A percentile compares a stretch with the other conserved stretches of the same genome.
Evolutionary conservation across 257 asterid genomes (phyloP).

Genomic region (Gynochthodes officinalis): DNA sequence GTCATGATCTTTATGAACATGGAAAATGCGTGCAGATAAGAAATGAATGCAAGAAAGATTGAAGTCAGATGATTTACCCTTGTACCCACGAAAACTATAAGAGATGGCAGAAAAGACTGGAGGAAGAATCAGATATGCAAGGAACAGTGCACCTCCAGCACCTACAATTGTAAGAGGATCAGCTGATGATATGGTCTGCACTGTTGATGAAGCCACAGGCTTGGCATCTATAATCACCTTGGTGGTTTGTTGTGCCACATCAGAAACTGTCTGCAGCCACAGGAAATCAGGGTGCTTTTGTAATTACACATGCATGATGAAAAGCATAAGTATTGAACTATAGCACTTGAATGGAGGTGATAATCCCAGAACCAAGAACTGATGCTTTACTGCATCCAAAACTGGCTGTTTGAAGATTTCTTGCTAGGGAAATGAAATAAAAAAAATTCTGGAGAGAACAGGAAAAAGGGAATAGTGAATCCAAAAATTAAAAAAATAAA

Average conservation of each 20-base stretch:
- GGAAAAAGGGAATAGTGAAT: not conserved
- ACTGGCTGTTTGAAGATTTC: not conserved
- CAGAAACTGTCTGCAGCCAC: slow-evolving; percentile 66
- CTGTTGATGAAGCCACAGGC: slow-evolving; percentile 80
- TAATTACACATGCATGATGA: not conserved
- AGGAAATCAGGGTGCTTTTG: slow-evolving; percentile 1
- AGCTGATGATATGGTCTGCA: slow-evolving; percentile 68
- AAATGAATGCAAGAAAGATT: not conserved
- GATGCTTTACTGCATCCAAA: slow-evolving; percentile 1
- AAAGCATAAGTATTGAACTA: not conserved
- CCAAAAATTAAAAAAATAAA: too few relatives aligned
- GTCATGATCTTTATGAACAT: not conserved
- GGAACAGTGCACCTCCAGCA: slow-evolving; percentile 67
- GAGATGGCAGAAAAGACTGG: slow-evolving; percentile 73
- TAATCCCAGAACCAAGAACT: not conserved
- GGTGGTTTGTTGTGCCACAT: slow-evolving; percentile 82
- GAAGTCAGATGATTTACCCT: slow-evolving; percentile 43
- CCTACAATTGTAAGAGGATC: slow-evolving; percentile 65
- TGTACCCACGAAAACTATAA: slow-evolving; percentile 72
- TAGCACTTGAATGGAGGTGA: not conserved
- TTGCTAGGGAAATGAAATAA: not conserved
- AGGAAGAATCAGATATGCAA: slow-evolving; percentile 76
- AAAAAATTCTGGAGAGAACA: not conserved
- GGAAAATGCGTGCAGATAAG: not conserved
- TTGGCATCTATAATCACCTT: slow-evolving; percentile 73